phyloP scores from a whole-genome alignment of 176 grass and related monocot genomes.

The Aechmea fasciata region DNA sequence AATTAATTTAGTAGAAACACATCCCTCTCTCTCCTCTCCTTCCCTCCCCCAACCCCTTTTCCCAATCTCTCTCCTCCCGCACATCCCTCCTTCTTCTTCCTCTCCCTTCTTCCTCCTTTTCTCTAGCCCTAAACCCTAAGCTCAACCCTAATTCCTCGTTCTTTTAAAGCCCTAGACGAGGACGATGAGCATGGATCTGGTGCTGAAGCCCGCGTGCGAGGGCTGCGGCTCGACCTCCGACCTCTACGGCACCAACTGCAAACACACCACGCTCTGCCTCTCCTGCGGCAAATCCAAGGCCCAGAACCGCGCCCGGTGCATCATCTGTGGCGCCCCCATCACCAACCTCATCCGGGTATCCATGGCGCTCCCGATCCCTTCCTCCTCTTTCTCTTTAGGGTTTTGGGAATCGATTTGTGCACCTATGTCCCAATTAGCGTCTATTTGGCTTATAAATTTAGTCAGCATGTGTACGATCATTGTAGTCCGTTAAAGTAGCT shows the following conservation, averaged over 20 bases:
- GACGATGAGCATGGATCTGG: slow-evolving; percentile 29
- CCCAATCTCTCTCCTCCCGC: too few species aligned
- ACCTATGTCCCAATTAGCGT: too few species aligned
- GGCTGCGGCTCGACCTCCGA: slow-evolving; percentile 31
- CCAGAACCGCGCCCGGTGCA: slow-evolving; percentile 24
- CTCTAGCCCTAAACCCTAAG: too few species aligned
- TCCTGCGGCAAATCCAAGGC: slow-evolving; percentile 53
- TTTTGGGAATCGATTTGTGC: too few species aligned
- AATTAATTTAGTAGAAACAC: too few species aligned
- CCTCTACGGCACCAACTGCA: slow-evolving; percentile 54
- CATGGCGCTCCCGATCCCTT: background rate
- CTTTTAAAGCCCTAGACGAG: background rate
- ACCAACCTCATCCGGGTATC: slow-evolving; percentile 65
- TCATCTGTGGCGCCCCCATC: slow-evolving; percentile 42
- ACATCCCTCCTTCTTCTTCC: too few species aligned
- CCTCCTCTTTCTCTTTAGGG: background rate
- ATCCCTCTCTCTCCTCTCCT: too few species aligned
- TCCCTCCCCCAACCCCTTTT: too few species aligned
- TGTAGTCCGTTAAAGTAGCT: too few species aligned
- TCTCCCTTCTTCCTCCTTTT: too few species aligned
- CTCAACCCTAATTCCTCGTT: too few species aligned
- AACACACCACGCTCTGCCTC: slow-evolving; percentile 65
- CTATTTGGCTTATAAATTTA: slow-evolving; percentile 2
- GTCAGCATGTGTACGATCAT: background rate
- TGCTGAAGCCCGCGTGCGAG: slow-evolving; percentile 58